Conservation (phyloP, 75 land plant genomes). For the Picea sitchensis region DNA sequence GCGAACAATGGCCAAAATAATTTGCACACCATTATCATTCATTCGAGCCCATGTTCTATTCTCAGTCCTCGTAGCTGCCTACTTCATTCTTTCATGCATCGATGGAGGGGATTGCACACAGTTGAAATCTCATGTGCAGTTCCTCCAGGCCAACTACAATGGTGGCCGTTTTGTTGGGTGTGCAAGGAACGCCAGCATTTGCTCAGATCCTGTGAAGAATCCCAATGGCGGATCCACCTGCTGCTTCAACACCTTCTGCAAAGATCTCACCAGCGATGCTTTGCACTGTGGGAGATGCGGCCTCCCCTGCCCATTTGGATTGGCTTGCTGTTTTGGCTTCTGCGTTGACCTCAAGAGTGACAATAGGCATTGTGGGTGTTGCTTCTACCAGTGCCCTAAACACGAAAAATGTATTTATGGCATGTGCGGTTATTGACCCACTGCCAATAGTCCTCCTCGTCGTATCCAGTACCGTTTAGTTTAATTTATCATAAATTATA, state of each 20-base stretch:
- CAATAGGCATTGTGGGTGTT: neutral
- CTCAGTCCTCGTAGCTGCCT: too few relatives aligned
- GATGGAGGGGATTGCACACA: neutral
- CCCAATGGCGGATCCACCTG: neutral
- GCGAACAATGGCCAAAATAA: too few relatives aligned
- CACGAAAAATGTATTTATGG: neutral
- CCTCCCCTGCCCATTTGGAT: neutral
- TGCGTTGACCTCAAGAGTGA: neutral
- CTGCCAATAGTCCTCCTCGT: too few relatives aligned
- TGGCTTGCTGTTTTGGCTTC: neutral
- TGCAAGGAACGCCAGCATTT: neutral
- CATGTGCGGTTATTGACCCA: neutral
- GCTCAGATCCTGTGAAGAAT: neutral
- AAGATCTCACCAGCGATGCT: neutral
- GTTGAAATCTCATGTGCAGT: neutral
- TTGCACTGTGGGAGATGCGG: neutral
- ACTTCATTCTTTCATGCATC: too few relatives aligned
- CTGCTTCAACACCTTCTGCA: slow-evolving; percentile 1
- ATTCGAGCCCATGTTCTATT: too few relatives aligned
- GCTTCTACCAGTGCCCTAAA: neutral
- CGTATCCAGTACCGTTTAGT: too few relatives aligned
- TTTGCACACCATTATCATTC: too few relatives aligned
- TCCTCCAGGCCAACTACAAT: neutral
- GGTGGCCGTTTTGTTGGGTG: neutral
- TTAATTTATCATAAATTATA: too few relatives aligned